Base-by-base conservation (phyloP, 2,329 filamentous ascomycete genomes). In the Fusarium guadeloupense region DNA sequence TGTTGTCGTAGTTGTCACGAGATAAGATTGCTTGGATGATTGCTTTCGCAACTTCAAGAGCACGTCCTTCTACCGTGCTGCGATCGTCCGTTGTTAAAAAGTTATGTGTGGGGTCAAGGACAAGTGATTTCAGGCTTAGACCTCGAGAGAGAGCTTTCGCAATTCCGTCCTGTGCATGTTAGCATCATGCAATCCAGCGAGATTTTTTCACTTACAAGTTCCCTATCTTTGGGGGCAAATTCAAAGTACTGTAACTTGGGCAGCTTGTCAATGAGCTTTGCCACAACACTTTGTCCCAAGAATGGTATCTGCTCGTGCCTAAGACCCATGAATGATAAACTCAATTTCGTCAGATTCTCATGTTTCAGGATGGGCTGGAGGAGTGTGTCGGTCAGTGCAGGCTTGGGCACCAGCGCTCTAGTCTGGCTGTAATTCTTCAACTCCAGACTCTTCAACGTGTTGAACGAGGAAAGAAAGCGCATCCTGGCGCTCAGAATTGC, bases 291-390 rank as follows among this genome's bases (percentile, higher is more conserved):
- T 2, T 64, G 28, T 8, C 58, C 50, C 2, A 68, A n/a, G 14
- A 31, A 51, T 7, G 66, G 57, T 14, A 56, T 44, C 16, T 43
- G 40, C 13, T 25, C 23, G 14, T 20, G 37, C 4, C 10, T 12
- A 2, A 30, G 23, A 9, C 46, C 50, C 0, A 9, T 6, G 5
- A 54, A 47, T 4, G 23, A 40, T 5, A 69, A 47, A 3, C 19
- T 49, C 13, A 69, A 14, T 3, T 9, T 51, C 20, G 4, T 54
- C 3, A 69, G 6, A 10, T 62, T 54, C 14, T 35, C 28, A 9
- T 69, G 65, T 16, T 47, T 54, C n/a, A 67, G n/a, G 4, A 68
- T 59, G 4, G 53, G 57, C n/a, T 44, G 46, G 7, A 67, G 14
- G 13, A 68, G 17, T 1, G 20, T 25, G 7, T 40, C 25, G 4